These are phyloP conservation scores for Boletus edulis DNA, from an alignment of 768 basidiomycete species.

Conservation along the genomic window DNA sequence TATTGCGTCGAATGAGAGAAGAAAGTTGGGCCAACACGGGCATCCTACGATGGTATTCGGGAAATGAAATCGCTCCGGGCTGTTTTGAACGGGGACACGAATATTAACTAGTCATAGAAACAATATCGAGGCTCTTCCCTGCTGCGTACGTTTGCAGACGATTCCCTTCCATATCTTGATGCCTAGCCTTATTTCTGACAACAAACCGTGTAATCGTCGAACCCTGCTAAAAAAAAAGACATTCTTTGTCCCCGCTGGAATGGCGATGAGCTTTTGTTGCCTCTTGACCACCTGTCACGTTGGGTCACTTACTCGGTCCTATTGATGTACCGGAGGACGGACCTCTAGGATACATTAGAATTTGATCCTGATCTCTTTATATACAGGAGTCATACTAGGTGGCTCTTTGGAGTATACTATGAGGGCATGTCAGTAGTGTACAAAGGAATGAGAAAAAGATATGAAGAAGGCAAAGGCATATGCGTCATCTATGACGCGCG, in stretches of 20 bases:
- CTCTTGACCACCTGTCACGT: neutral
- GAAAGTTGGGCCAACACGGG: constrained; percentile 35
- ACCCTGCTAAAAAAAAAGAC: constrained; percentile 24
- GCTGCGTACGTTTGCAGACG: constrained; percentile 22
- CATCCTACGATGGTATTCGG: constrained; percentile 40
- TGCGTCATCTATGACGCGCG: too few species aligned
- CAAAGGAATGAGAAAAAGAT: too few species aligned
- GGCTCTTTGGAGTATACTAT: too few species aligned
- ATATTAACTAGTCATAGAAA: constrained; percentile 16
- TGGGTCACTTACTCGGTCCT: constrained; percentile 30
- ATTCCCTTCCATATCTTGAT: neutral
- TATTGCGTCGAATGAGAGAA: constrained; percentile 40
- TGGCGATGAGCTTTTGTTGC: constrained; percentile 11
- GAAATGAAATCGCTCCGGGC: constrained; percentile 44
- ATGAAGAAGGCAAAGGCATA: too few species aligned
- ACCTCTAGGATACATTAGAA: constrained; percentile 35
- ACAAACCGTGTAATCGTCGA: constrained; percentile 31
- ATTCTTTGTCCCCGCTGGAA: constrained; percentile 26
- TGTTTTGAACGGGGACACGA: constrained; percentile 36
- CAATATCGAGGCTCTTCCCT: constrained; percentile 30
- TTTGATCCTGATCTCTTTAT: constrained; percentile 36
- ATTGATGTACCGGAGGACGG: constrained; percentile 36
- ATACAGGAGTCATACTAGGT: too few species aligned
- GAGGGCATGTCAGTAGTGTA: too few species aligned
- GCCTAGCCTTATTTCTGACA: neutral